phyloP scores from a whole-genome alignment of 2,329 filamentous ascomycete genomes.

The Madurella fahalii region DNA sequence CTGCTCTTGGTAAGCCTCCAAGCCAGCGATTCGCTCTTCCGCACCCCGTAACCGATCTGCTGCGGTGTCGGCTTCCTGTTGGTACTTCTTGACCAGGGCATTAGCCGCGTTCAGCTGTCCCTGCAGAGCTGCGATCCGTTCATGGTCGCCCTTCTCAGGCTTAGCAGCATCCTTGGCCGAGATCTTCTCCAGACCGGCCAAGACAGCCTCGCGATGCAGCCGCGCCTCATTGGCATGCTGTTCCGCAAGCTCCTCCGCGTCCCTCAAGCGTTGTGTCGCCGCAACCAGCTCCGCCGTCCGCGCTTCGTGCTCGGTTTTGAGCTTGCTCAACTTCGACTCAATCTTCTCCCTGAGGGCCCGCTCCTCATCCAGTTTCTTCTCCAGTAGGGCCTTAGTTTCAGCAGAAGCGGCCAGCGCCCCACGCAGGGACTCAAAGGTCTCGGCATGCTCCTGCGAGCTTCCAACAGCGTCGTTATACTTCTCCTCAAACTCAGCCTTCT shows the following conservation, averaged over 20 bases:
- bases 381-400: conserved; percentile 70
- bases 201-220: conserved; percentile 76
- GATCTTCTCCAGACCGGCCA: conserved; percentile 77
- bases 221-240: conserved; percentile 83
- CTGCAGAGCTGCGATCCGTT: conserved; percentile 70
- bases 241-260: conserved; percentile 84
- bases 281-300: conserved; percentile 72
- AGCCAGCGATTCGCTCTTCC: conserved; percentile 92
- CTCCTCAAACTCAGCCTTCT: conserved; percentile 71
- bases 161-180: conserved; percentile 49
- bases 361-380: conserved; percentile 81
- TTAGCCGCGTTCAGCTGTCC: conserved; percentile 76
- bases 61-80: conserved; percentile 79
- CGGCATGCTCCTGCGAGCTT: conserved; percentile 64
- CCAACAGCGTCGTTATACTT: conserved; percentile 64
- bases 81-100: conserved; percentile 78
- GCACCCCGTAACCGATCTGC: conserved; percentile 86
- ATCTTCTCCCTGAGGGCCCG: conserved; percentile 68
- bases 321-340: conserved; percentile 69
- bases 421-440: conserved; percentile 69
- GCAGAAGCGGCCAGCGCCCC: conserved; percentile 75
- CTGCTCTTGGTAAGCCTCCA: conserved; percentile 97
- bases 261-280: conserved; percentile 68
- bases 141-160: conserved; percentile 49
- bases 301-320: conserved; percentile 80